Conservation (phyloP, 768 basidiomycete genomes). For the Cystobasidium ongulense region DNA sequence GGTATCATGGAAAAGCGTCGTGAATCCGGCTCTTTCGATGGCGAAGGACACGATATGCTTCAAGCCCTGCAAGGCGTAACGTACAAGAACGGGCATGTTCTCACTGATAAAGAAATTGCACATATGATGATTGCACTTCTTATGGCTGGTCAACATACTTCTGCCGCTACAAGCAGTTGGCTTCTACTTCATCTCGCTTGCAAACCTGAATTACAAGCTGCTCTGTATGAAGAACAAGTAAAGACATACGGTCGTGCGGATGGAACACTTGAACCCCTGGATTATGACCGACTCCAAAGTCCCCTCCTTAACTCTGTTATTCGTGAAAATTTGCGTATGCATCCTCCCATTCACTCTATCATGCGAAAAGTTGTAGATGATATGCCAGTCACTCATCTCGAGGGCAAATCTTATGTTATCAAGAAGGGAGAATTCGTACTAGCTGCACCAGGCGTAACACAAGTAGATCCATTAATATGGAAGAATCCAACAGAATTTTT, state of each 20-base stretch:
- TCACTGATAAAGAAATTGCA: constrained; percentile 84
- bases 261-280: constrained; percentile 67
- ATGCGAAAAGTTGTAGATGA: constrained; percentile 84
- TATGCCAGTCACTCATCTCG: constrained; percentile 57
- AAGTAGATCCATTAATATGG: constrained; percentile 80
- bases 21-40: constrained; percentile 50
- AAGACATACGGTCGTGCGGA: constrained; percentile 62
- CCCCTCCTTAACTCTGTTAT: constrained; percentile 80
- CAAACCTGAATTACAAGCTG: constrained; percentile 53
- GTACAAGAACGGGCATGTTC: constrained; percentile 68
- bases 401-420: constrained; percentile 66
- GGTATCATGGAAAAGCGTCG: constrained; percentile 68
- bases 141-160: constrained; percentile 99
- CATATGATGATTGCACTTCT: constrained; percentile 98
- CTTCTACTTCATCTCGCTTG: constrained; percentile 74
- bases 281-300: constrained; percentile 74
- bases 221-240: constrained; percentile 82
- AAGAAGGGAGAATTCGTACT: constrained; percentile 84
- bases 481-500: constrained; percentile 63
- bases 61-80: constrained; percentile 70
- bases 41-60: constrained; percentile 85
- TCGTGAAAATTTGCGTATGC: constrained; percentile 83
- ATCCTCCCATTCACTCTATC: constrained; percentile 92
- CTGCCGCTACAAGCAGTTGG: constrained; percentile 88
- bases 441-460: constrained; percentile 76